Evolutionary conservation across 768 basidiomycete genomes (phyloP), one percentile per base, ranked within the genome.

Genomic region (Dacryopinax spathularia): DNA sequence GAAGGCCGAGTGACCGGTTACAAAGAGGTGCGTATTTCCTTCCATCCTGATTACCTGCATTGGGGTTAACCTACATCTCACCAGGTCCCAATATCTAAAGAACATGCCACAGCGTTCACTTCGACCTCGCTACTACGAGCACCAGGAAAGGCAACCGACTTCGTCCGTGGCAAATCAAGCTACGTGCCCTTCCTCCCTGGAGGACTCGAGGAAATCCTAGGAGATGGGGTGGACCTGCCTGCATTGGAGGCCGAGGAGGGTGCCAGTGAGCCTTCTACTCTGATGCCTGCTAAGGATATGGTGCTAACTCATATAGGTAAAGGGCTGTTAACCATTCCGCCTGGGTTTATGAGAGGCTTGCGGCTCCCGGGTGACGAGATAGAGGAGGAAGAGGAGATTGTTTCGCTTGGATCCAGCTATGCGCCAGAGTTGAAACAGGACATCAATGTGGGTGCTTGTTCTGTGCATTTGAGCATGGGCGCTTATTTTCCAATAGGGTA

Each of bases 161-260:
- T 98, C 73, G 93, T 98, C 20, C 80, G 94, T 64, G 96, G 96
- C 44, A 96, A 95, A 74, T 88, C 92, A 22, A 88, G 88, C 43
- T 84, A 94, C 74, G 83, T 94, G 9, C 96, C 96, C 0, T 98
- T 98, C 74, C 82, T 85, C 76, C 96, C 96, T 5, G 96, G 96
- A 48, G 96, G 96, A 1, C 77, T 98, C 10, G 91, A 91, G 41
- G 85, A 86, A 67, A 76, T 79, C 18, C 67, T 72, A 1, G 69
- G 80, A 2, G 69, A 75, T 33, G 76, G 78, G 37, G 64, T 75
- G 15, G 71, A 69, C 2, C 71, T 75, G 48, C 73, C 71, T 2
- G 65, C 69, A 43, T 65, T 68, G 25, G 70, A 73, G 39, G 69
- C 67, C 27, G 70, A 73, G 33, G 69, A 73, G 25, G 69, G 72